phyloP scores from a whole-genome alignment of 495 filamentous ascomycete species.

The Aspergillus bertholletiae region DNA sequence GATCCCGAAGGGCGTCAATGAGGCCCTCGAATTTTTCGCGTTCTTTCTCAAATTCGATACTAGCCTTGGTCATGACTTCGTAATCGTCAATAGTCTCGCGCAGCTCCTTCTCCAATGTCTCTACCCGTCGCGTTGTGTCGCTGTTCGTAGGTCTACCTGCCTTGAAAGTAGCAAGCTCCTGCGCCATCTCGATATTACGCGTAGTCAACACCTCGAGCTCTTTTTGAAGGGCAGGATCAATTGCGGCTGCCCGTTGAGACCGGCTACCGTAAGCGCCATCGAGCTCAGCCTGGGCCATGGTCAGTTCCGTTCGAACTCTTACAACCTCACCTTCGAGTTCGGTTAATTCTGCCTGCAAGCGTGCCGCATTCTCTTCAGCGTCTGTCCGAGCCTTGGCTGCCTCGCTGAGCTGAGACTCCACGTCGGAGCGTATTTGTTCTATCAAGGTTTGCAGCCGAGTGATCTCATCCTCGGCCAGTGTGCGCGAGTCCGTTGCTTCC shows the following conservation, averaged over 20 bases:
- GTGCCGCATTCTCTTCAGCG: slow-evolving; percentile 45
- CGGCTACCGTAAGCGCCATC: slow-evolving; percentile 87
- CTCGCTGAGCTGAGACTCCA: slow-evolving; percentile 26
- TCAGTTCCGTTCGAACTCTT: slow-evolving; percentile 83
- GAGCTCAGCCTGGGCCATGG: slow-evolving; percentile 88
- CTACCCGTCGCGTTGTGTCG: slow-evolving; percentile 55
- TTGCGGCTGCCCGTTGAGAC: slow-evolving; percentile 70
- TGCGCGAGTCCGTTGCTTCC: slow-evolving; percentile 19
- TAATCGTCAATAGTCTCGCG: slow-evolving; percentile 79
- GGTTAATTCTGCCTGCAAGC: slow-evolving; percentile 63
- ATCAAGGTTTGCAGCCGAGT: slow-evolving; percentile 16
- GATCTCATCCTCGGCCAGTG: slow-evolving; percentile 13
- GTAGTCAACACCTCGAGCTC: slow-evolving; percentile 63
- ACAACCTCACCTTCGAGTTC: slow-evolving; percentile 78
- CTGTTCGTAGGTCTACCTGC: slow-evolving; percentile 34
- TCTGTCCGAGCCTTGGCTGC: slow-evolving; percentile 23
- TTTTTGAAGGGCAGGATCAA: slow-evolving; percentile 59
- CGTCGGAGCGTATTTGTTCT: slow-evolving; percentile 18
- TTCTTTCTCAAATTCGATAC: slow-evolving; percentile 84
- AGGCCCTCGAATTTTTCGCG: slow-evolving; percentile 70
- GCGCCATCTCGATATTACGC: slow-evolving; percentile 54
- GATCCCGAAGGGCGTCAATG: slow-evolving; percentile 67
- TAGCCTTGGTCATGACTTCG: slow-evolving; percentile 80
- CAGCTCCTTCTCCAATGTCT: slow-evolving; percentile 73
- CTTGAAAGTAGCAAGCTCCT: slow-evolving; percentile 55